phyloP scores from a whole-genome alignment of 1,284 basidiomycete genomes.

The Fomitopsis schrenkii region DNA sequence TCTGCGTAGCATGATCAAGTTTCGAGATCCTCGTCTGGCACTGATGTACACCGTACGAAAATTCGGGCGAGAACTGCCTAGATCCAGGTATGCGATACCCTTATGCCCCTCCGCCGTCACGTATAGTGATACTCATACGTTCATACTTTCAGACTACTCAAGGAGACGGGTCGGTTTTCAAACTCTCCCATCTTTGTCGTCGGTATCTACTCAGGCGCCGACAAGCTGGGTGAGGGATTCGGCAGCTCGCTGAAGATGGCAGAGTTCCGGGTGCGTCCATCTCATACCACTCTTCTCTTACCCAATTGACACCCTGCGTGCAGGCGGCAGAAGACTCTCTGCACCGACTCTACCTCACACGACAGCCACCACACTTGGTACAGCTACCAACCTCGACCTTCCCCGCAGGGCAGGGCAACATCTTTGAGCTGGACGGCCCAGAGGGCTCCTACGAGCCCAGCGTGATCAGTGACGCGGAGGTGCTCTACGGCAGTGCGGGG shows the following conservation, averaged over 20 bases:
- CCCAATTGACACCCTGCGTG: not conserved
- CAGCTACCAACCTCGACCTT: slow-evolving; percentile 72
- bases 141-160: slow-evolving; percentile 61
- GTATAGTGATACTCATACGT: not conserved
- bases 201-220: slow-evolving; percentile 86
- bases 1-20: slow-evolving; percentile 83
- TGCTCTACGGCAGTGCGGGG: slow-evolving; percentile 64
- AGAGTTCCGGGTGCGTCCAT: slow-evolving; percentile 71
- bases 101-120: not conserved
- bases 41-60: slow-evolving; percentile 75
- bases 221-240: slow-evolving; percentile 93
- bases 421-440: slow-evolving; percentile 33
- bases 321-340: slow-evolving; percentile 85
- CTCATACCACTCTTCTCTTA: not conserved
- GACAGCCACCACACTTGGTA: slow-evolving; percentile 60
- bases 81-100: slow-evolving; percentile 55
- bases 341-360: slow-evolving; percentile 76
- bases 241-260: slow-evolving; percentile 95
- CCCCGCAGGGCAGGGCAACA: slow-evolving; percentile 43
- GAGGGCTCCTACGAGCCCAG: slow-evolving; percentile 48
- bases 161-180: slow-evolving; percentile 88
- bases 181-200: slow-evolving; percentile 92
- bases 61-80: slow-evolving; percentile 70
- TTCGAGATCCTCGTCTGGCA: slow-evolving; percentile 81
- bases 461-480: slow-evolving; percentile 56